These are phyloP conservation scores for Microsporum audouinii DNA, from an alignment of 2,329 filamentous ascomycete genomes.

Conservation along the genomic window DNA sequence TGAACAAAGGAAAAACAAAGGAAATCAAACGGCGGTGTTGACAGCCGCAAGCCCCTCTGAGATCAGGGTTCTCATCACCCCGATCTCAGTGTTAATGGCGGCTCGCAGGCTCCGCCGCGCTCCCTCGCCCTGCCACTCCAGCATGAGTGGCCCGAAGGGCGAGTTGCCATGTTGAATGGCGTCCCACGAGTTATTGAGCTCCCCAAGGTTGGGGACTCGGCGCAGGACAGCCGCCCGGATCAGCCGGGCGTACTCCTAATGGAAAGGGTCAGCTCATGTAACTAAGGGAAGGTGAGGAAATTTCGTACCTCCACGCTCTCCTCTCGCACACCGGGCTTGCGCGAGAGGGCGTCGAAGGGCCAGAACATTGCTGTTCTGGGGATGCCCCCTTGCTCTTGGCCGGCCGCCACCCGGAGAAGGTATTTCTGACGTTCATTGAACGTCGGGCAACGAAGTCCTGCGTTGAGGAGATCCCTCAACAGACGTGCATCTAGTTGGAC, in stretches of 20 bases:
- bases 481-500: slow-evolving; percentile 32
- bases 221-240: slow-evolving; percentile 8
- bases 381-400: slow-evolving; percentile 16
- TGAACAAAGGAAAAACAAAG: slow-evolving; percentile 1
- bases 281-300: background rate
- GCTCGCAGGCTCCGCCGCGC: slow-evolving; percentile 11
- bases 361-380: slow-evolving; percentile 25
- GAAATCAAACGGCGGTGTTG: slow-evolving; percentile 1
- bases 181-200: slow-evolving; percentile 12
- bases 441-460: slow-evolving; percentile 32
- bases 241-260: slow-evolving; percentile 14
- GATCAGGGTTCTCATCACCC: slow-evolving; percentile 8
- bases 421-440: slow-evolving; percentile 37
- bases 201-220: slow-evolving; percentile 6
- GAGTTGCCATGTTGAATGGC: slow-evolving; percentile 10
- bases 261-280: background rate
- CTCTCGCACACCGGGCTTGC: slow-evolving; percentile 17
- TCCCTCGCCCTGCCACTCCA: slow-evolving; percentile 12
- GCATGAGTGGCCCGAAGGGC: slow-evolving; percentile 14
- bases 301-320: slow-evolving; percentile 20
- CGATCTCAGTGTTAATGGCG: slow-evolving; percentile 13
- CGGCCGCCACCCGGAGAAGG: slow-evolving; percentile 22
- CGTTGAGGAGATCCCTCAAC: slow-evolving; percentile 29
- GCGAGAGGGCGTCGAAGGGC: slow-evolving; percentile 31
- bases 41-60: slow-evolving; percentile 12